A percentile compares a stretch with the other conserved stretches of the same genome.
phyloP scores from a whole-genome alignment of 441 rosid genomes.

The Erysimum cheiri region DNA sequence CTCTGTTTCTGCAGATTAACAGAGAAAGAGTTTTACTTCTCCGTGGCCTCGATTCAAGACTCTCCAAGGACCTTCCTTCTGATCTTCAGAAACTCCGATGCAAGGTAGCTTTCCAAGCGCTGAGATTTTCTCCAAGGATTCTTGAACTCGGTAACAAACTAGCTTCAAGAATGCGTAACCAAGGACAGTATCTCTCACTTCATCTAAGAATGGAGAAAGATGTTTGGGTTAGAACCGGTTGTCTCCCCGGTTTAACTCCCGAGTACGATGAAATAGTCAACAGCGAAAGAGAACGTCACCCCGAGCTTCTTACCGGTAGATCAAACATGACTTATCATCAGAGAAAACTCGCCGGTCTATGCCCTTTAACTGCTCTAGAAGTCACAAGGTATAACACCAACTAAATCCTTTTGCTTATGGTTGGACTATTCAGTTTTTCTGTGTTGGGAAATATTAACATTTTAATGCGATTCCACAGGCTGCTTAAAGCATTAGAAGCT shows the following conservation, averaged over 20 bases:
- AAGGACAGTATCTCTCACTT: constrained; percentile 88
- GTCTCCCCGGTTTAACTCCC: constrained; percentile 82
- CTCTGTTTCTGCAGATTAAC: constrained; percentile 62
- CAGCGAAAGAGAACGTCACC: constrained; percentile 73
- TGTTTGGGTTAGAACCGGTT: constrained; percentile 97
- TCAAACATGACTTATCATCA: constrained; percentile 89
- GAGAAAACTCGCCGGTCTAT: constrained; percentile 85
- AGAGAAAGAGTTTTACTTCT: constrained; percentile 88
- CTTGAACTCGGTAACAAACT: constrained; percentile 76
- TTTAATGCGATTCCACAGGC: constrained; percentile 47
- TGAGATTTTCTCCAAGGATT: constrained; percentile 80
- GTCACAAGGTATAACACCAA: constrained; percentile 64
- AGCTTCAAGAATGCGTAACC: constrained; percentile 74
- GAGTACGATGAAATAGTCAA: constrained; percentile 74
- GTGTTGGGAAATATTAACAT: not conserved
- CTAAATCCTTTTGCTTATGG: not conserved
- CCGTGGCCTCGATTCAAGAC: constrained; percentile 92
- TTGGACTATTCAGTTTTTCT: not conserved
- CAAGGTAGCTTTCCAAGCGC: constrained; percentile 94
- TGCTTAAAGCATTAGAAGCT: constrained; percentile 94
- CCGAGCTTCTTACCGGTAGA: constrained; percentile 86
- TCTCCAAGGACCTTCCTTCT: constrained; percentile 87
- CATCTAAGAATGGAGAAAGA: constrained; percentile 93
- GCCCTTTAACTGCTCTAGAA: constrained; percentile 88
- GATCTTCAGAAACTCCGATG: constrained; percentile 96